These are phyloP conservation scores for Yarrowia sp. DNA, from an alignment of 805 yeast genomes.

Conservation along the genomic window DNA sequence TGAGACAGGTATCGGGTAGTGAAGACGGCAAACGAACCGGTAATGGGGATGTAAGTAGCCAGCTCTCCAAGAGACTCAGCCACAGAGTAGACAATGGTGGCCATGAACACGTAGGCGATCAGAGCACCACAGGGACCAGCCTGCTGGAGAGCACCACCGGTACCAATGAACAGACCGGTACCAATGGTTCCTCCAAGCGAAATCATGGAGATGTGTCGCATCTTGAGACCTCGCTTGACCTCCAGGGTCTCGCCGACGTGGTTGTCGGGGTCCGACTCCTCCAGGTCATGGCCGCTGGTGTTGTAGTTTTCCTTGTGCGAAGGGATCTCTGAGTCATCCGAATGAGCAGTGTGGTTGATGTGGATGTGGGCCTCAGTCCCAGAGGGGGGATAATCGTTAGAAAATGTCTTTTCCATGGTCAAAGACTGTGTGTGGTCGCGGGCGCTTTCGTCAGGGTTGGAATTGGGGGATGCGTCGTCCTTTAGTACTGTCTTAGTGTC, in stretches of 20 bases:
- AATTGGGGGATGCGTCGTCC: not conserved
- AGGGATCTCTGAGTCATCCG: constrained; percentile 19
- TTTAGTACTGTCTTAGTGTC: constrained; percentile 14
- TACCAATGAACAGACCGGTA: constrained; percentile 77
- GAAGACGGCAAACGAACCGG: constrained; percentile 72
- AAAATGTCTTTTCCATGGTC: constrained; percentile 17
- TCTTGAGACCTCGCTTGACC: constrained; percentile 51
- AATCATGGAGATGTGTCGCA: constrained; percentile 78
- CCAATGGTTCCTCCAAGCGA: constrained; percentile 86
- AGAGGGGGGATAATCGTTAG: constrained; percentile 1
- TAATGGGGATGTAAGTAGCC: constrained; percentile 61
- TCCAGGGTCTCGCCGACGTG: constrained; percentile 36
- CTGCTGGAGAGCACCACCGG: constrained; percentile 65
- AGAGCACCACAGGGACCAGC: constrained; percentile 75
- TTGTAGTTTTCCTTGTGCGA: constrained; percentile 24
- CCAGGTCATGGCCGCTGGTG: constrained; percentile 32
- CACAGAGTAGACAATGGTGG: constrained; percentile 65
- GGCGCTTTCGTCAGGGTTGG: too few species aligned
- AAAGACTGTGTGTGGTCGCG: too few species aligned
- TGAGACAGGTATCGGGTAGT: constrained; percentile 66
- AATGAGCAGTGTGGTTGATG: constrained; percentile 12
- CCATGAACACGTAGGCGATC: constrained; percentile 65
- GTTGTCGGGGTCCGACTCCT: constrained; percentile 39
- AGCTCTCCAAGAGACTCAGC: constrained; percentile 65
- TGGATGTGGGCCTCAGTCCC: constrained; percentile 29